Evolutionary conservation across 352 stramenopile species (phyloP).

Genomic region (Phytophthora colocasiae): DNA sequence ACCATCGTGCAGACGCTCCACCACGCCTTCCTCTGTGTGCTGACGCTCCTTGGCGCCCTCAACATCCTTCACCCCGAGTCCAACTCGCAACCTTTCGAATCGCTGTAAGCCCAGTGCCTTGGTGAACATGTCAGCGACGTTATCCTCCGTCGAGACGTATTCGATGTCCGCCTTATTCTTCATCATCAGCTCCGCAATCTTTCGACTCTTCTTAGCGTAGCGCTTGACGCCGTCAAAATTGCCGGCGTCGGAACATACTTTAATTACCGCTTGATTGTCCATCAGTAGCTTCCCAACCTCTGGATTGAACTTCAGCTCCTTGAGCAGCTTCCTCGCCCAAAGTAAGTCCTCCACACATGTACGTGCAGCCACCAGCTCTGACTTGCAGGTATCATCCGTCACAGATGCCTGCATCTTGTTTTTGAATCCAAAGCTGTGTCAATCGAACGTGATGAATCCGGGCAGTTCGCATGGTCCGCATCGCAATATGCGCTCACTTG

Average conservation of each 20-base stretch:
- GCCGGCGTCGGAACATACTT: conserved; percentile 2
- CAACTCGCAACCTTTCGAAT: conserved; percentile 1
- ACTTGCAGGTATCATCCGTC: conserved; percentile 12
- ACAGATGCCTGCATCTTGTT: conserved; percentile 9
- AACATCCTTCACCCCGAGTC: too few species aligned
- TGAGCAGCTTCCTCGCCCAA: not conserved
- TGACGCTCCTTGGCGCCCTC: too few species aligned
- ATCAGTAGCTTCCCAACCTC: not conserved
- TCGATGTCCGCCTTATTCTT: not conserved
- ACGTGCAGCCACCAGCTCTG: conserved; percentile 9
- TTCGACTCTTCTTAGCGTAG: conserved; percentile 9
- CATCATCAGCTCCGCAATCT: conserved; percentile 2
- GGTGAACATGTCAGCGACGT: conserved; percentile 6
- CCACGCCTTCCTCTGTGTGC: too few species aligned
- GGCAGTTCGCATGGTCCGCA: conserved; percentile 8
- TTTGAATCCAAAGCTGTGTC: conserved; percentile 10
- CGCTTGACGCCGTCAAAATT: conserved; percentile 10
- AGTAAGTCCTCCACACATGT: conserved; percentile 7
- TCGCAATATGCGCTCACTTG: conserved; percentile 1
- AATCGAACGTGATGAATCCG: conserved; percentile 1
- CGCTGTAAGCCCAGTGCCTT: conserved; percentile 9
- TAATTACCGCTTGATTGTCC: conserved; percentile 2
- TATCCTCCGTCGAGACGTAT: not conserved
- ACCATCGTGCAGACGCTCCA: too few species aligned
- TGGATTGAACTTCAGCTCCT: not conserved